Conservation (phyloP, 805 yeast species). For the Candida ortonii region DNA sequence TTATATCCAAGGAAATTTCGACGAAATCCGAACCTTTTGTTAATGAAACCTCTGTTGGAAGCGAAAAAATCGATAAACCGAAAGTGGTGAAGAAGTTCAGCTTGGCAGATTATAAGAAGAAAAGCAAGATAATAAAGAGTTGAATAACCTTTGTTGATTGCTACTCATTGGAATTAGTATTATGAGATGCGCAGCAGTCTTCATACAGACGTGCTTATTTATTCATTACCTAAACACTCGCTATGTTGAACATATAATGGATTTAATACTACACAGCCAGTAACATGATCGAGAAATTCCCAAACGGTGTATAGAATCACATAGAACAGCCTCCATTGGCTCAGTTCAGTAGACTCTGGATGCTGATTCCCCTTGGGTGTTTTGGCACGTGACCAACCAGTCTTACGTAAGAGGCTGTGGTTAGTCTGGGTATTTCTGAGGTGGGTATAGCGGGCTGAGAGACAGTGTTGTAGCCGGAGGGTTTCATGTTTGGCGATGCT, state of each 20-base stretch:
- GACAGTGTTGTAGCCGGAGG: conserved; percentile 5
- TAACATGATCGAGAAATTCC: too few species aligned
- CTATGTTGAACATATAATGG: too few species aligned
- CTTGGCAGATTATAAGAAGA: conserved; percentile 71
- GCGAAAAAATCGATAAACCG: conserved; percentile 26
- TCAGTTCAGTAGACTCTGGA: conserved; percentile 28
- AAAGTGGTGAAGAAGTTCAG: conserved; percentile 57
- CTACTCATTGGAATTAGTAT: too few species aligned
- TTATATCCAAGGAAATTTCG: conserved; percentile 9
- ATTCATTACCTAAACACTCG: too few species aligned
- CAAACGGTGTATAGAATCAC: too few species aligned
- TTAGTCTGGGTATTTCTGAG: conserved; percentile 3
- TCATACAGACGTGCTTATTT: too few species aligned
- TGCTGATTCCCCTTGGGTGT: conserved; percentile 21
- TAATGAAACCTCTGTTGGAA: conserved; percentile 7
- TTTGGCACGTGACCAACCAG: conserved; percentile 4
- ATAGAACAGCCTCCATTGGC: neutral
- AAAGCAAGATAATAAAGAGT: conserved; percentile 22
- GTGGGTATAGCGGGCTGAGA: conserved; percentile 3
- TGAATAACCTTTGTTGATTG: conserved; percentile 6
- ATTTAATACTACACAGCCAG: too few species aligned
- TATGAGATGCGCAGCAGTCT: too few species aligned
- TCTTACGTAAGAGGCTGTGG: conserved; percentile 3
- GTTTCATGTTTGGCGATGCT: conserved; percentile 24
- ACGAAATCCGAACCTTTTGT: conserved; percentile 10